These are phyloP conservation scores for Grosmannia penicillata DNA, from an alignment of 2,329 filamentous ascomycete species.

Conservation along the genomic window DNA sequence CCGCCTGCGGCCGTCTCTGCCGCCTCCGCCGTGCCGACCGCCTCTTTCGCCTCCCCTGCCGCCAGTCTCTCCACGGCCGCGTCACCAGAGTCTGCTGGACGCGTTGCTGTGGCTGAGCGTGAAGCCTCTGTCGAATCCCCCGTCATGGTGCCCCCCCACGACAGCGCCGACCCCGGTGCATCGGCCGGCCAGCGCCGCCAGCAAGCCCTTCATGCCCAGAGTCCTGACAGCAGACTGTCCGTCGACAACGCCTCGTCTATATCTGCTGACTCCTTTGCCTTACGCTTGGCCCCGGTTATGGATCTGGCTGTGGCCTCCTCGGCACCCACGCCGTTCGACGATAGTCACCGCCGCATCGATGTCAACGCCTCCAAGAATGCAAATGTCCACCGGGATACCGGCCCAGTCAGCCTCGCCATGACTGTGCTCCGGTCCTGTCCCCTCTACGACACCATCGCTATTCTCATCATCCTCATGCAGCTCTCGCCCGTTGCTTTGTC, in stretches of 20 bases:
- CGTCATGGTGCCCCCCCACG: too few relatives aligned
- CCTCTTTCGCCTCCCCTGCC: too few relatives aligned
- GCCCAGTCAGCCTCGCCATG: slow-evolving; percentile 61
- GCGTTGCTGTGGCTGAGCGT: too few relatives aligned
- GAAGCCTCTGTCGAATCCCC: too few relatives aligned
- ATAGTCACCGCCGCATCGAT: slow-evolving; percentile 50
- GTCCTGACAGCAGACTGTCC: neutral
- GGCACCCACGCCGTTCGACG: slow-evolving; percentile 22
- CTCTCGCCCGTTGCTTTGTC: slow-evolving; percentile 79
- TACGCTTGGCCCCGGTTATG: neutral
- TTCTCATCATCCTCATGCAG: slow-evolving; percentile 89
- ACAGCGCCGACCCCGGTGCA: neutral
- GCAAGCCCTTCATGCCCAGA: too few relatives aligned
- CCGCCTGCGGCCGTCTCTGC: neutral
- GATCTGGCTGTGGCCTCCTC: neutral
- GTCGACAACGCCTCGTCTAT: neutral
- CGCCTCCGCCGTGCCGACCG: too few relatives aligned
- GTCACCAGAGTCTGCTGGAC: too few relatives aligned
- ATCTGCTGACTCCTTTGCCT: neutral
- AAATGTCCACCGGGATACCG: slow-evolving; percentile 53
- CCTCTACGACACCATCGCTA: slow-evolving; percentile 87
- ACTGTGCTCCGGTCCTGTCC: slow-evolving; percentile 85
- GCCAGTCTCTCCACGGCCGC: too few relatives aligned
- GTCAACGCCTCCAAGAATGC: slow-evolving; percentile 54
- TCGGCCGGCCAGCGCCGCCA: neutral